These are phyloP conservation scores for Phialophora tarda DNA, from an alignment of 2,329 filamentous ascomycete genomes.

Conservation along the genomic window DNA sequence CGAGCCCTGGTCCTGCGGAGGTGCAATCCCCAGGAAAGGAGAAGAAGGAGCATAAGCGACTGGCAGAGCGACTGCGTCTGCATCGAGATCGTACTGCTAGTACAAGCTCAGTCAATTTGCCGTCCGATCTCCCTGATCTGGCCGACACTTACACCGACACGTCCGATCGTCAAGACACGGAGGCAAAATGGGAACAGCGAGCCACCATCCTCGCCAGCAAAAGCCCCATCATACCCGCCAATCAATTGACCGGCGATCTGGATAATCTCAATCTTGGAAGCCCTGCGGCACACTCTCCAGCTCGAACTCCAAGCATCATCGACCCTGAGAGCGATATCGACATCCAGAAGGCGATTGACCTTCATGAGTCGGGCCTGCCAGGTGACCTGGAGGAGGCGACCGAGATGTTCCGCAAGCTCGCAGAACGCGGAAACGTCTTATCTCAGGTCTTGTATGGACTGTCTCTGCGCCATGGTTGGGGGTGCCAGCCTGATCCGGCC, in stretches of 20 bases:
- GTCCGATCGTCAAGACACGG: conserved; percentile 59
- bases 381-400: conserved; percentile 81
- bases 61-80: conserved; percentile 75
- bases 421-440: conserved; percentile 86
- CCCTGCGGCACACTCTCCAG: conserved; percentile 13
- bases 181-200: conserved; percentile 88
- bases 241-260: conserved; percentile 17
- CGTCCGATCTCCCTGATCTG: conserved; percentile 79
- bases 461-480: conserved; percentile 82
- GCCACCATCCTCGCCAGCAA: conserved; percentile 78
- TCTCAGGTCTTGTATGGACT: conserved; percentile 96
- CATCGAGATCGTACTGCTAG: conserved; percentile 53
- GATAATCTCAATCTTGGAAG: conserved; percentile 23
- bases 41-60: conserved; percentile 43
- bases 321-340: conserved; percentile 55
- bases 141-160: conserved; percentile 53
- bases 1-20: conserved; percentile 45
- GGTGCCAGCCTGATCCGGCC: conserved; percentile 73
- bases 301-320: conserved; percentile 39
- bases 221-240: conserved; percentile 25
- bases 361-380: conserved; percentile 88
- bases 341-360: conserved; percentile 92
- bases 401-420: conserved; percentile 80
- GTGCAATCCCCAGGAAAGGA: conserved; percentile 46
- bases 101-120: conserved; percentile 73